A percentile compares a stretch with the other conserved stretches of the same genome.
These are phyloP conservation scores for Exophiala mesophila DNA, from an alignment of 2,329 filamentous ascomycete genomes.

Conservation along the genomic window DNA sequence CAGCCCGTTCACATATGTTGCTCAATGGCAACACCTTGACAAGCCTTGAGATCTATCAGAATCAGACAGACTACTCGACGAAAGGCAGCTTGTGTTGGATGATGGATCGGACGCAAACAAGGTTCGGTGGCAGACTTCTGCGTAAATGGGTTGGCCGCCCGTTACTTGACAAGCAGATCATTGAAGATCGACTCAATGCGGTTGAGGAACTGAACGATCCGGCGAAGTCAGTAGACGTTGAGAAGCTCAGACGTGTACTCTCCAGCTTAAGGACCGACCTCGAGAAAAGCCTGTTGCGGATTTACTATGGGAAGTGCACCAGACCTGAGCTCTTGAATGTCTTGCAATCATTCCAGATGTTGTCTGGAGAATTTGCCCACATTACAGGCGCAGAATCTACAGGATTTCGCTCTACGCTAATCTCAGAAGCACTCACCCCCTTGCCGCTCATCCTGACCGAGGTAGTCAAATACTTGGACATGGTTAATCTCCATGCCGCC, in stretches of 20 bases:
- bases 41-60: slow-evolving; percentile 91
- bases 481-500: slow-evolving; percentile 79
- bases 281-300: slow-evolving; percentile 86
- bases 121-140: slow-evolving; percentile 80
- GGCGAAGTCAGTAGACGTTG: slow-evolving; percentile 61
- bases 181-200: slow-evolving; percentile 75
- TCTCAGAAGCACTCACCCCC: slow-evolving; percentile 66
- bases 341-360: slow-evolving; percentile 77
- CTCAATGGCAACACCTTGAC: slow-evolving; percentile 91
- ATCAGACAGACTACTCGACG: slow-evolving; percentile 78
- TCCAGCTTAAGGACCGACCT: slow-evolving; percentile 71
- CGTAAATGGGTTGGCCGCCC: slow-evolving; percentile 94
- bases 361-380: slow-evolving; percentile 69
- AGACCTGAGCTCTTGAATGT: slow-evolving; percentile 81
- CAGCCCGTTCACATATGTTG: slow-evolving; percentile 88
- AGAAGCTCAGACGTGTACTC: slow-evolving; percentile 69
- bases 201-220: slow-evolving; percentile 79
- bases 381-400: slow-evolving; percentile 61
- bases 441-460: slow-evolving; percentile 72
- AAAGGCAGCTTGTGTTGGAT: slow-evolving; percentile 95
- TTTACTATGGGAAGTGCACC: slow-evolving; percentile 95
- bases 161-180: slow-evolving; percentile 65
- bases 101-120: slow-evolving; percentile 83
- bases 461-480: slow-evolving; percentile 71
- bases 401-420: slow-evolving; percentile 65